Conservation (phyloP, 1,284 basidiomycete species). For the Ceratobasidium sp. region DNA sequence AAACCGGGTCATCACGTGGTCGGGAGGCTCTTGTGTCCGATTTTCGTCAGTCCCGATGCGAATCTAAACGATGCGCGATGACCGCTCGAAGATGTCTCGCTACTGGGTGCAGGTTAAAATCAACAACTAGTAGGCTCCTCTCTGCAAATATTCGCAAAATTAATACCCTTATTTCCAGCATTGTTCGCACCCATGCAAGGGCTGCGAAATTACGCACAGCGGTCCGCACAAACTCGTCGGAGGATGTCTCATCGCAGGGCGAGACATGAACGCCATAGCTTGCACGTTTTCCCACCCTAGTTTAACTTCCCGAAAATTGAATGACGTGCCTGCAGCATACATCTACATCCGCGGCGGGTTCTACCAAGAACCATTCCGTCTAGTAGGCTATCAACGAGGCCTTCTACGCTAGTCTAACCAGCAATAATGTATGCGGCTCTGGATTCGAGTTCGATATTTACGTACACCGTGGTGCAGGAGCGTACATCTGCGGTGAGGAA, state of each 20-base stretch:
- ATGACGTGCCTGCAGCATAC: constrained; percentile 71
- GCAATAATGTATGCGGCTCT: constrained; percentile 92
- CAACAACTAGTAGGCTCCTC: no score
- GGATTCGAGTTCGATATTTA: constrained; percentile 98
- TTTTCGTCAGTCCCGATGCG: no score
- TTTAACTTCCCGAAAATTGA: neutral
- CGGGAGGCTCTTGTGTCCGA: no score
- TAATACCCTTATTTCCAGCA: no score
- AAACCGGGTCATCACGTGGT: no score
- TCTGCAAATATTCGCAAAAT: no score
- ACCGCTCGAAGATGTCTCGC: no score
- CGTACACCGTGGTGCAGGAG: constrained; percentile 96
- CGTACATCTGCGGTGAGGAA: constrained; percentile 99
- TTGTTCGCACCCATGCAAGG: constrained; percentile 79
- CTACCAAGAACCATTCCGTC: constrained; percentile 92
- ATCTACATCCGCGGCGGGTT: constrained; percentile 99
- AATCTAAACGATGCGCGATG: no score
- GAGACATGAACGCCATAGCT: constrained; percentile 96
- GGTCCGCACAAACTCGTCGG: constrained; percentile 99
- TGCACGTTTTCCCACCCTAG: constrained; percentile 55
- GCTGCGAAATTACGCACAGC: constrained; percentile 96
- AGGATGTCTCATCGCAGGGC: constrained; percentile 97
- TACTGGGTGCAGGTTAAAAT: no score
- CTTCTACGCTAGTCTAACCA: constrained; percentile 91
- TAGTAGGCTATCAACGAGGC: constrained; percentile 97